Percentiles rank a stretch among this genome's conserved stretches.
Conservation (phyloP, 2,329 filamentous ascomycete genomes). For the Berkeleyomyces basicola region DNA sequence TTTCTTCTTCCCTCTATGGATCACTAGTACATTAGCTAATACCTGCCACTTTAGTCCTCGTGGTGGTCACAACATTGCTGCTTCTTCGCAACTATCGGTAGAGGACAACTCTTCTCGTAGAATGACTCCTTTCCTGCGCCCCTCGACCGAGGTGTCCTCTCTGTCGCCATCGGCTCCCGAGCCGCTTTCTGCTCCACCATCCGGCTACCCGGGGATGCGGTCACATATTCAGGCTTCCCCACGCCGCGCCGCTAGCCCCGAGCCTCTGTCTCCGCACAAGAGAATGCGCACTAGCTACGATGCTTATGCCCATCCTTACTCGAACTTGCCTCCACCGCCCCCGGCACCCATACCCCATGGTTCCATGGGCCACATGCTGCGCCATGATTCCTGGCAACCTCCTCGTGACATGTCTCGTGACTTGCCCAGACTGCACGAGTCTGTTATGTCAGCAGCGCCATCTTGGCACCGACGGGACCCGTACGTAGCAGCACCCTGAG, state of each 20-base stretch:
- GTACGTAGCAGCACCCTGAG: slow-evolving; percentile 1
- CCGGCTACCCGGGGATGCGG: not conserved
- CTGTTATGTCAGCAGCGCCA: not conserved
- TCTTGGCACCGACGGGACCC: slow-evolving; percentile 1
- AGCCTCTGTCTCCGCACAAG: slow-evolving; percentile 27
- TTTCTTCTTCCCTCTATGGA: slow-evolving; percentile 17
- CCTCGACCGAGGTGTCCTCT: not conserved
- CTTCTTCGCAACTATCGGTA: slow-evolving; percentile 30
- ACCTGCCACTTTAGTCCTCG: slow-evolving; percentile 27
- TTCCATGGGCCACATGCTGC: slow-evolving; percentile 15
- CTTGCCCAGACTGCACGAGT: slow-evolving; percentile 2
- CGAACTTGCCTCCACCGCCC: not conserved
- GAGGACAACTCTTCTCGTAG: not conserved
- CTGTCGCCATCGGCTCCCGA: not conserved
- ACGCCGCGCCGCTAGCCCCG: slow-evolving; percentile 17
- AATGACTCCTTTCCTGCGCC: not conserved
- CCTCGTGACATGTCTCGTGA: not conserved
- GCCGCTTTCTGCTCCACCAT: not conserved
- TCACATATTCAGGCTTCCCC: not conserved
- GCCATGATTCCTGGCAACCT: slow-evolving; percentile 19
- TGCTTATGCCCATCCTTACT: slow-evolving; percentile 19
- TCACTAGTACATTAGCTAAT: not conserved
- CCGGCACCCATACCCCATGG: not conserved
- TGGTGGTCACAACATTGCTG: slow-evolving; percentile 41
- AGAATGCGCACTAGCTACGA: slow-evolving; percentile 32